Conservation (phyloP, 2,329 filamentous ascomycete species). For the Xylaria sp. region DNA sequence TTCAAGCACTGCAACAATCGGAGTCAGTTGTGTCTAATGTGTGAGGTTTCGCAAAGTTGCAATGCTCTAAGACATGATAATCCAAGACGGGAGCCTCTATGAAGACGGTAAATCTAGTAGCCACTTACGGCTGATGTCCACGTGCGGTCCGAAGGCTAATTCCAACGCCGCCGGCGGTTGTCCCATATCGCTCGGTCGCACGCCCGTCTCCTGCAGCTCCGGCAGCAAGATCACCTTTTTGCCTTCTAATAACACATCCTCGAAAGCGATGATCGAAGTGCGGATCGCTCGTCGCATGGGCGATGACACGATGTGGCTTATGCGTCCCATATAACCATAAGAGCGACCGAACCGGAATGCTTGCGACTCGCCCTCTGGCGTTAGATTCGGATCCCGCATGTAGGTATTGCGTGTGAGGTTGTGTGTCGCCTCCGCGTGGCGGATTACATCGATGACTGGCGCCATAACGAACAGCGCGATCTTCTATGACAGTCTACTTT, state of each 20-base stretch:
- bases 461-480: conserved; percentile 49
- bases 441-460: conserved; percentile 70
- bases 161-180: conserved; percentile 62
- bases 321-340: conserved; percentile 69
- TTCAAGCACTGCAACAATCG: conserved; percentile 55
- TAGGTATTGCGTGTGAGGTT: conserved; percentile 73
- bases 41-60: background rate
- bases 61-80: background rate
- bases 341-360: conserved; percentile 66
- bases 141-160: conserved; percentile 63
- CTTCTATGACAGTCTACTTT: background rate
- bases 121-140: conserved; percentile 49
- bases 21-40: background rate
- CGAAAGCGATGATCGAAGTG: conserved; percentile 76
- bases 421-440: conserved; percentile 80
- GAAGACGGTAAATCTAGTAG: background rate
- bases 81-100: background rate
- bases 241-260: conserved; percentile 56
- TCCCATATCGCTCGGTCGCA: conserved; percentile 79
- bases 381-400: conserved; percentile 79
- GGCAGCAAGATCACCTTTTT: conserved; percentile 72
- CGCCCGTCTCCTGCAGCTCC: conserved; percentile 79
- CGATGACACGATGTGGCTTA: conserved; percentile 77
- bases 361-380: conserved; percentile 74
- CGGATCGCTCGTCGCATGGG: conserved; percentile 82